A percentile compares a stretch with the other conserved stretches of the same genome.
Conservation (phyloP, 2,329 filamentous ascomycete genomes). For the Plenodomus tracheiphilus region DNA sequence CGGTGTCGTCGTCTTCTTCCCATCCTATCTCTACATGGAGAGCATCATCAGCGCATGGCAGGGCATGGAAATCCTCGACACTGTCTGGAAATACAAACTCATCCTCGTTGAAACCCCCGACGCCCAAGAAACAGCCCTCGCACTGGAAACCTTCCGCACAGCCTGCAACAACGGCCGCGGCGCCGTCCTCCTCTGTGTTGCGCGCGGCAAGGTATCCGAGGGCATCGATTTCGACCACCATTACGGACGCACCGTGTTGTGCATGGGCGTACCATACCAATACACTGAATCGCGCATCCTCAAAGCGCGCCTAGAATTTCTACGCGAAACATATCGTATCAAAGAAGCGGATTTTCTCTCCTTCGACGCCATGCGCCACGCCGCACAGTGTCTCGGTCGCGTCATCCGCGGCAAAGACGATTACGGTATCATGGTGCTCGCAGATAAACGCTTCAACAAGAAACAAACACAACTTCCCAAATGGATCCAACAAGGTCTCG, state of each 20-base stretch:
- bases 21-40: conserved; percentile 98
- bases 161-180: conserved; percentile 97
- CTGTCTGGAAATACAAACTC: conserved; percentile 98
- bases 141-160: conserved; percentile 93
- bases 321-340: conserved; percentile 97
- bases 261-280: conserved; percentile 96
- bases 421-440: conserved; percentile 99
- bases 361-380: conserved; percentile 99
- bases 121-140: conserved; percentile 93
- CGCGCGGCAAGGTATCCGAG: conserved; percentile 94
- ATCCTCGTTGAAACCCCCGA: conserved; percentile 98
- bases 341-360: conserved; percentile 96
- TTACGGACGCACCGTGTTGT: conserved; percentile 92
- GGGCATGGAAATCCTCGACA: conserved; percentile 94
- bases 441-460: conserved; percentile 90
- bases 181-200: conserved; percentile 90
- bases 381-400: conserved; percentile 92
- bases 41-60: conserved; percentile 99
- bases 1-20: conserved; percentile 98
- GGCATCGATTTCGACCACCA: conserved; percentile 99
- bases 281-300: conserved; percentile 98
- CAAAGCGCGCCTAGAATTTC: conserved; percentile 91
- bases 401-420: conserved; percentile 96
- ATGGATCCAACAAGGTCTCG: conserved; percentile 90
- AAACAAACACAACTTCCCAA: conserved; percentile 90